A percentile compares a stretch with the other conserved stretches of the same genome.
Evolutionary conservation across 805 yeast genomes (phyloP).

Genomic region (Blastobotrys terrestris): DNA sequence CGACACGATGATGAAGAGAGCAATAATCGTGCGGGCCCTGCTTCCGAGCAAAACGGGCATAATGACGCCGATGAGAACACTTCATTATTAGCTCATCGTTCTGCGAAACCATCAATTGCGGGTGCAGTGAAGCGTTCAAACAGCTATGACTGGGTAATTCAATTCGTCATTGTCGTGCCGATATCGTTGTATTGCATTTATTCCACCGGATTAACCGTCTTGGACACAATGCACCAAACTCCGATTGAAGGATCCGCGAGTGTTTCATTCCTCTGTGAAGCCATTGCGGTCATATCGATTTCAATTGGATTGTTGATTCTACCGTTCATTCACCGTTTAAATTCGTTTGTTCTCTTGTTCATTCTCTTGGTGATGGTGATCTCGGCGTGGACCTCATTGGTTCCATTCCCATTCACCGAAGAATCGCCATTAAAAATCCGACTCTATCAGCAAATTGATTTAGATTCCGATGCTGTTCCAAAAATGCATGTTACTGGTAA

Average conservation of each 20-base stretch:
- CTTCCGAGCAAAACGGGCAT: not conserved
- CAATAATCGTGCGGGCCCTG: no score
- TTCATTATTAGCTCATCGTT: not conserved
- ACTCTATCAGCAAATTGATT: slow-evolving; percentile 56
- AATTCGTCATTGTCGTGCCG: slow-evolving; percentile 65
- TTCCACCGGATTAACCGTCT: slow-evolving; percentile 47
- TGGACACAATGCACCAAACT: slow-evolving; percentile 65
- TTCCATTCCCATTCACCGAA: slow-evolving; percentile 52
- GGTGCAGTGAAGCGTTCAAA: not conserved
- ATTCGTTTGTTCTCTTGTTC: slow-evolving; percentile 41
- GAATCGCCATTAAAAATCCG: slow-evolving; percentile 65
- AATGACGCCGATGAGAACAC: slow-evolving; percentile 3
- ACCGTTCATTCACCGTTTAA: slow-evolving; percentile 66
- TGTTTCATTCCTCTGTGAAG: slow-evolving; percentile 35
- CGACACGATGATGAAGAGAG: slow-evolving; percentile 10
- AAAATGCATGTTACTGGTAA: slow-evolving; percentile 44
- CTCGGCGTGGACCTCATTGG: slow-evolving; percentile 29
- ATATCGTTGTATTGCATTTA: slow-evolving; percentile 49
- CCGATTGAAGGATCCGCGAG: slow-evolving; percentile 56
- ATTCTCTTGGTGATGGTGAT: slow-evolving; percentile 38
- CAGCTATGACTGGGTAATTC: slow-evolving; percentile 77
- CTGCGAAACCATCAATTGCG: not conserved
- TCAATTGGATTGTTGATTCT: slow-evolving; percentile 45
- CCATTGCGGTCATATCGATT: slow-evolving; percentile 31
- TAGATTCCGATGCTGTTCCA: slow-evolving; percentile 34